Evolutionary conservation across 1,139 yeast species (phyloP), one percentile per base, ranked within the genome.

Genomic region (Eremothecium coryli): DNA sequence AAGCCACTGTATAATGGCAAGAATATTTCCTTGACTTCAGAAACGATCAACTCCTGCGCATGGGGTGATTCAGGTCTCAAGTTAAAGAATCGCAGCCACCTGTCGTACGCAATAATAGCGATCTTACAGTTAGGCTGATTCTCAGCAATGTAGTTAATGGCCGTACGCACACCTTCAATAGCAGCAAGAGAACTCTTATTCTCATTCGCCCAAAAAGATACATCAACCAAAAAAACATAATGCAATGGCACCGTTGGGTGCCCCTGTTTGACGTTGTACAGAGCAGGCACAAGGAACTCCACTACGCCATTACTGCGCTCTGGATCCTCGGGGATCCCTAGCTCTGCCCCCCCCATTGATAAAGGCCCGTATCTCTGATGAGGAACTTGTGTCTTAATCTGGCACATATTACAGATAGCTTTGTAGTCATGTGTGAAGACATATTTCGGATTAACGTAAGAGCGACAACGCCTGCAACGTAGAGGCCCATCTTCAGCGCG

Each of bases 401-500:
- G 79, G 61, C 99, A 90, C 51, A 90, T 73, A 58, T 90, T 90
- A 64, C 99, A 90, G 17, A 74, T 68, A 58, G 84, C 82, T 41
- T 64, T 66, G 29, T 77, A 73, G 27, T 77, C 78, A 33, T 69
- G 71, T 7, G 75, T 68, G 46, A 80, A 77, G 46, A 76, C 64
- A 77, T 82, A 81, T 12, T 77, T 73, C 2, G 97, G 94, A 54
- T 90, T 90, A 45, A 86, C 69, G 57, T 86, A 90, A 1, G 95
- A 72, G 39, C 96, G 72, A 60, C 99, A 90, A 39, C 98, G 76
- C 45, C 75, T 72, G 60, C 98, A 90, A 49, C 99, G 71, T 23
- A 93, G 77, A 1, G 95, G 95, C 1, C 86, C 84, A 5, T 39
- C 31, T 4, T 35, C 39, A 20, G 35, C 43, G 8, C 38, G 29